Percentiles rank a stretch among this genome's conserved stretches.
phyloP scores from a whole-genome alignment of 2,329 filamentous ascomycete genomes.

The Arthrinium phaeospermum region DNA sequence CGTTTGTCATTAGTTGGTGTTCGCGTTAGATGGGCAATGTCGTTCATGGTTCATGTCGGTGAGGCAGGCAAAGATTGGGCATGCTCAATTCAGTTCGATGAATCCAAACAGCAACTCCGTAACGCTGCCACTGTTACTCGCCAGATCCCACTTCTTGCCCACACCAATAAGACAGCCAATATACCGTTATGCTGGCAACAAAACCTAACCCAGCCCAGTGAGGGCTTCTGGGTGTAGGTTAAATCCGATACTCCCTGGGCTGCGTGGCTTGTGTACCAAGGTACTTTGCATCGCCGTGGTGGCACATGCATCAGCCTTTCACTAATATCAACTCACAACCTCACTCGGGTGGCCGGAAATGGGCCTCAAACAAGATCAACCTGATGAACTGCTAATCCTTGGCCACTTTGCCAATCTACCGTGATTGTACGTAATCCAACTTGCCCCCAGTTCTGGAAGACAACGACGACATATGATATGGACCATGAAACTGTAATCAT shows the following conservation, averaged over 20 bases:
- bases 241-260: not conserved
- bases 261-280: not conserved
- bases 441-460: not conserved
- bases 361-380: conserved; percentile 10
- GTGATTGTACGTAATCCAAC: not conserved
- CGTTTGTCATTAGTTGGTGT: not conserved
- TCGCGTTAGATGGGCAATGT: not conserved
- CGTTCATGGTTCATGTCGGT: not conserved
- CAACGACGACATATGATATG: not conserved
- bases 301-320: conserved; percentile 10
- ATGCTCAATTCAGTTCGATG: not conserved
- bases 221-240: not conserved
- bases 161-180: conserved; percentile 6
- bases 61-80: not conserved
- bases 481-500: conserved; percentile 3
- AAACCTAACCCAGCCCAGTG: not conserved
- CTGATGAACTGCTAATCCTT: not conserved
- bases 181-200: not conserved
- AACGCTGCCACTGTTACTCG: not conserved
- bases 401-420: not conserved
- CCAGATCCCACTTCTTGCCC: not conserved
- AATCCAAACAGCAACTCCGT: not conserved
- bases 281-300: not conserved
- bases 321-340: conserved; percentile 11
- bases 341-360: not conserved